A percentile compares a stretch with the other conserved stretches of the same genome.
Evolutionary conservation across 2,329 filamentous ascomycete species (phyloP).

Genomic region (Colletotrichum karsti): DNA sequence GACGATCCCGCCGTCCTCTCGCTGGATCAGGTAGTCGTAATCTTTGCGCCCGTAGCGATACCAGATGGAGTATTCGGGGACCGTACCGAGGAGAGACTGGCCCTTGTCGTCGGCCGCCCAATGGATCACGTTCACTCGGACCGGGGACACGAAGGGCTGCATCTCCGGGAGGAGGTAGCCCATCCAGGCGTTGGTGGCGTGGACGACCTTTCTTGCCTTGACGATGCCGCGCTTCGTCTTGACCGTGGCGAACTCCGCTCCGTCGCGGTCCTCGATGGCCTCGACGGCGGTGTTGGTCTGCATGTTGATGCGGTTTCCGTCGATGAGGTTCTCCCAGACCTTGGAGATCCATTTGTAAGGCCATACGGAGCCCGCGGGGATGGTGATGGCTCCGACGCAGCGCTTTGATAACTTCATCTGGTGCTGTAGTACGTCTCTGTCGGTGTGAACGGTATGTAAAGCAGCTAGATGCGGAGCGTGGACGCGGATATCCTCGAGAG

Average conservation of each 20-base stretch:
- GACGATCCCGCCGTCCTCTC: constrained; percentile 29
- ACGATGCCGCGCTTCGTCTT: constrained; percentile 29
- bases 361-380: constrained; percentile 33
- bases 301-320: constrained; percentile 25
- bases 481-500: constrained; percentile 28
- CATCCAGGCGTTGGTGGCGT: constrained; percentile 37
- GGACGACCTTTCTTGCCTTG: constrained; percentile 31
- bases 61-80: constrained; percentile 29
- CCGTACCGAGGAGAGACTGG: background rate
- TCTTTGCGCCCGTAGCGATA: constrained; percentile 32
- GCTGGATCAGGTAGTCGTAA: constrained; percentile 35
- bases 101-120: background rate
- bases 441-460: constrained; percentile 21
- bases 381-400: constrained; percentile 25
- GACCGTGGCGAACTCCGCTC: background rate
- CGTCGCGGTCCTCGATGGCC: background rate
- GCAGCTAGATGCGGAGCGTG: constrained; percentile 25
- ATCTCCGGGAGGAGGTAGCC: constrained; percentile 34
- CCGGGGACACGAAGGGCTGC: constrained; percentile 26
- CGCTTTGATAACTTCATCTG: constrained; percentile 18
- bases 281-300: constrained; percentile 4
- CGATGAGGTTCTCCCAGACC: background rate
- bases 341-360: constrained; percentile 34
- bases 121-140: constrained; percentile 23
- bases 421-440: constrained; percentile 1